phyloP scores from a whole-genome alignment of 1,284 basidiomycete species.

The Cystobasidiaceae sp. region DNA sequence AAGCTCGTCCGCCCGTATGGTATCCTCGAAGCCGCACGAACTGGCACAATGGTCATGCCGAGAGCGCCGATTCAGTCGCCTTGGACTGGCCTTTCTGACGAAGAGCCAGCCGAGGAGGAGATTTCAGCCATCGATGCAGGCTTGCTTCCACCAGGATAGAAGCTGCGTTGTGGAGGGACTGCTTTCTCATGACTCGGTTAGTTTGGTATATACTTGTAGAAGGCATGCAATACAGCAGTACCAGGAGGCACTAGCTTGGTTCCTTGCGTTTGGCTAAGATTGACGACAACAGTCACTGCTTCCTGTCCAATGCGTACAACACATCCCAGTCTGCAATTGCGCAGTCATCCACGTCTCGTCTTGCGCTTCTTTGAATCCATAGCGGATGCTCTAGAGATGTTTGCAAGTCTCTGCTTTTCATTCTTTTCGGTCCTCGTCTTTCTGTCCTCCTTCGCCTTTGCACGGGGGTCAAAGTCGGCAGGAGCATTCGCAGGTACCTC shows the following conservation, averaged over 20 bases:
- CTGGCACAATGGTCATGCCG: constrained; percentile 96
- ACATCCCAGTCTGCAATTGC: too few species aligned
- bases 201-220: too few species aligned
- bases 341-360: too few species aligned
- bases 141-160: constrained; percentile 79
- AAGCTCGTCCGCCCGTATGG: constrained; percentile 90
- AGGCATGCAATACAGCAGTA: too few species aligned
- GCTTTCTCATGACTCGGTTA: too few species aligned
- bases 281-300: too few species aligned
- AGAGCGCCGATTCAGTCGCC: constrained; percentile 73
- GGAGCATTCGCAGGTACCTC: constrained; percentile 74
- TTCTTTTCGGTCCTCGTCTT: constrained; percentile 81
- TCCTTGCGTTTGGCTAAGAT: too few species aligned
- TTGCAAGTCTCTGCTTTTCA: constrained; percentile 70
- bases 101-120: constrained; percentile 51
- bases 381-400: constrained; percentile 46
- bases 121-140: constrained; percentile 68
- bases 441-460: constrained; percentile 66
- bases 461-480: constrained; percentile 68
- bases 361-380: constrained; percentile 15
- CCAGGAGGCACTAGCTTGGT: too few species aligned
- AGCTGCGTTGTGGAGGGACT: too few species aligned
- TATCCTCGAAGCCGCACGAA: constrained; percentile 84
- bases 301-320: too few species aligned
- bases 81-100: constrained; percentile 57